These are phyloP conservation scores for Salix exigua DNA, from an alignment of 345 rosid genomes.

Conservation along the genomic window DNA sequence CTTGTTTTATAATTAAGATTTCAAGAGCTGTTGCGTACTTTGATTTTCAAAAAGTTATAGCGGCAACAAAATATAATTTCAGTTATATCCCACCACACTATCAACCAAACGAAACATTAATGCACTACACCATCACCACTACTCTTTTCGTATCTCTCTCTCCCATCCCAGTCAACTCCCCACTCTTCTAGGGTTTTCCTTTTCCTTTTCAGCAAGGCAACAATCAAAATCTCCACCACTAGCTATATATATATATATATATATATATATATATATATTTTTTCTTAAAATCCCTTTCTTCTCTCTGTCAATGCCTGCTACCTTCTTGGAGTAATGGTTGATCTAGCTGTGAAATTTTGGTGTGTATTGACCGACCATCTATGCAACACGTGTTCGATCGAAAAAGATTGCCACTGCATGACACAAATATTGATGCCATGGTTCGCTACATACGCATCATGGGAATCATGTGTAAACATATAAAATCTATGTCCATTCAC, in stretches of 20 bases:
- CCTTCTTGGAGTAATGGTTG: not conserved
- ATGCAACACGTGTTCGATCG: no score
- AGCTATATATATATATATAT: not conserved
- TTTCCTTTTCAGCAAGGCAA: not conserved
- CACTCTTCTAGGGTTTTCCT: not conserved
- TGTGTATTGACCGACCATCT: no score
- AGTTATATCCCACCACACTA: no score
- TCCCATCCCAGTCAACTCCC: not conserved
- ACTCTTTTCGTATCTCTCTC: not conserved
- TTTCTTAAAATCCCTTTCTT: not conserved
- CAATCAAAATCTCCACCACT: not conserved
- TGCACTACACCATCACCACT: no score
- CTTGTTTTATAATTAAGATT: no score
- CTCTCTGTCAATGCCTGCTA: no score
- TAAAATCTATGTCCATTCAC: not conserved
- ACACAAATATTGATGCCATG: not conserved
- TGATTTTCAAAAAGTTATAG: no score
- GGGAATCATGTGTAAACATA: not conserved
- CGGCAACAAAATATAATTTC: no score
- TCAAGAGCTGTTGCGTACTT: no score
- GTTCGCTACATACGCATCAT: not conserved
- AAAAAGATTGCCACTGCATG: not conserved
- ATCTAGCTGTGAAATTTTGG: not conserved
- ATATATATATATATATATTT: not conserved
- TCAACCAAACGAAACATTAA: no score